Conservation (phyloP, 257 asterid genomes). For the Datura wrightii region DNA sequence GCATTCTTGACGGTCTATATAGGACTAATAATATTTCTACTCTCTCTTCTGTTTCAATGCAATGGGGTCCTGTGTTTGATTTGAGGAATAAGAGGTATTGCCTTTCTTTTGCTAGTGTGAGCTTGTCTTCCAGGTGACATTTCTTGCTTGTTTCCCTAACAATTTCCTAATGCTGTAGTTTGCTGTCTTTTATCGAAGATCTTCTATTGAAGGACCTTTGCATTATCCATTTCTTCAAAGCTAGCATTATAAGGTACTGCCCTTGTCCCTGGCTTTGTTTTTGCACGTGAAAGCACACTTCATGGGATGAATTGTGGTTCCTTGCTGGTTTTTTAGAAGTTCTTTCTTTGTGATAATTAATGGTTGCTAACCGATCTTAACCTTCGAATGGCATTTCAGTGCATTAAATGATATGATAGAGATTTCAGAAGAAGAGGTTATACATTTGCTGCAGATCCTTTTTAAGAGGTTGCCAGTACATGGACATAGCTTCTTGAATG, state of each 20-base stretch:
- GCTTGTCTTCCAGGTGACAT: background rate
- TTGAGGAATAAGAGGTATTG: conserved; percentile 68
- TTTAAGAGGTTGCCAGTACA: conserved; percentile 66
- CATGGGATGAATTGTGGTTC: conserved; percentile 19
- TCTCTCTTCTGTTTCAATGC: conserved; percentile 49
- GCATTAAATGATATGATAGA: conserved; percentile 70
- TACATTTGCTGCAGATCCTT: conserved; percentile 63
- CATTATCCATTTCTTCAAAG: conserved; percentile 53
- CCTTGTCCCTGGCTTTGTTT: conserved; percentile 17
- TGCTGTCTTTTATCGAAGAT: conserved; percentile 63
- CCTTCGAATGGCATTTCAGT: conserved; percentile 58
- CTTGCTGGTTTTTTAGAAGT: background rate
- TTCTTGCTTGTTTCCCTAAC: conserved; percentile 31
- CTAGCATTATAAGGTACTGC: conserved; percentile 66
- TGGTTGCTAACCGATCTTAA: conserved; percentile 26
- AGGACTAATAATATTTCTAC: conserved; percentile 47
- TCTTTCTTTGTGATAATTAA: background rate
- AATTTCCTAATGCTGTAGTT: conserved; percentile 46
- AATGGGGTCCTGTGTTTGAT: conserved; percentile 71
- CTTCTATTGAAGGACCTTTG: conserved; percentile 63
- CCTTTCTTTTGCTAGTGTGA: conserved; percentile 28
- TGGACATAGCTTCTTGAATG: conserved; percentile 49
- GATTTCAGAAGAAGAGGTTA: conserved; percentile 59
- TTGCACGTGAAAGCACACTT: conserved; percentile 3
- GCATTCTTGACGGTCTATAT: conserved; percentile 68